A percentile compares a stretch with the other conserved stretches of the same genome.
These are phyloP conservation scores for Melampsora americana DNA, from an alignment of 1,284 basidiomycete species.

Conservation along the genomic window DNA sequence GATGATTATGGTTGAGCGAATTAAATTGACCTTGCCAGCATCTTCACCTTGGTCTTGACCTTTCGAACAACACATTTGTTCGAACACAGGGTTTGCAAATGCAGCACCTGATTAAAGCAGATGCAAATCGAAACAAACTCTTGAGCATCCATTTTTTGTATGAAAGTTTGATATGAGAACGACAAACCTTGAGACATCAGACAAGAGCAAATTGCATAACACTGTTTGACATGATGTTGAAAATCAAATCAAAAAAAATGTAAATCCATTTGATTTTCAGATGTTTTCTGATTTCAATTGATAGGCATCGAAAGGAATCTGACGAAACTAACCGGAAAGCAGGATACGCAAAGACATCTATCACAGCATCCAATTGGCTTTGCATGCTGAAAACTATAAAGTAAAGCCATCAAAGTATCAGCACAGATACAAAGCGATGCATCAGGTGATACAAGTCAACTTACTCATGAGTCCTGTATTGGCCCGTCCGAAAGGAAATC, in stretches of 20 bases:
- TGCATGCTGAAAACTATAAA: conserved; percentile 7
- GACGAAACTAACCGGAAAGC: conserved; percentile 33
- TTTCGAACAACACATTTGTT: conserved; percentile 38
- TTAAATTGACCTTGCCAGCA: conserved; percentile 9
- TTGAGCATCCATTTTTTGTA: no score
- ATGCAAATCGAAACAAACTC: no score
- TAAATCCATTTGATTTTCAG: no score
- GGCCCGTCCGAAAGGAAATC: background rate
- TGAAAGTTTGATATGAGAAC: no score
- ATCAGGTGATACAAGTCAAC: background rate
- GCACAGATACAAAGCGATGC: background rate
- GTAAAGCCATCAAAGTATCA: background rate
- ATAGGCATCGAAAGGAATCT: background rate
- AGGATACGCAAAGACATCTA: conserved; percentile 21
- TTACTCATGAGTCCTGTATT: conserved; percentile 30
- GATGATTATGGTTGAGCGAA: background rate
- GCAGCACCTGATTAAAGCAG: conserved; percentile 17
- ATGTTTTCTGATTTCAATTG: background rate
- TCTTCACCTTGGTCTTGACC: conserved; percentile 9
- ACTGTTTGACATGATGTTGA: background rate
- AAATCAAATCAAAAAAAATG: background rate
- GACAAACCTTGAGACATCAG: conserved; percentile 32
- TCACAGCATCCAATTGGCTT: conserved; percentile 25
- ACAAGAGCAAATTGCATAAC: conserved; percentile 39
- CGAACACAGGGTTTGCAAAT: conserved; percentile 39